Evolutionary conservation across 2,329 filamentous ascomycete genomes (phyloP), one percentile per base, ranked within the genome.

Genomic region (Stachybotrys chartarum): DNA sequence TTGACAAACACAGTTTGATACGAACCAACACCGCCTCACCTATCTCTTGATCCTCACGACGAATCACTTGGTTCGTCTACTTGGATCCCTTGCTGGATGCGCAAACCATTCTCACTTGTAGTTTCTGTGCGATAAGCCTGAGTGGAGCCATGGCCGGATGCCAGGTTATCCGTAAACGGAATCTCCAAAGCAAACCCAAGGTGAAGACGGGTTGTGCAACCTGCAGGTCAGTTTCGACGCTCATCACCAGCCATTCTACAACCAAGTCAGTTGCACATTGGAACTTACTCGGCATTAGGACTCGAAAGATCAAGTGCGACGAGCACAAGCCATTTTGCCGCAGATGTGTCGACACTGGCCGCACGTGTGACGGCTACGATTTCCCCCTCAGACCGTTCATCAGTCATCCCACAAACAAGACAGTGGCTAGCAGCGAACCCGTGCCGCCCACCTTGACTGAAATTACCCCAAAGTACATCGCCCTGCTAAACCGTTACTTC

Each of bases 151-250:
- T 70, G 66, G 47, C 59, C 47, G 55, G 58, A 56, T 61, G 5
- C 32, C 17, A 51, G 56, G 59, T 59, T 45, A 50, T 58, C 54
- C 59, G 60, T 51, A 69, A 66, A 63, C 63, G 63, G 57, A 68
- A 58, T 49, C 63, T 52, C 47, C 12, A 55, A 47, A 35, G 54
- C 16, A 58, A 52, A 16, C 53, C 64, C 17, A 75, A 74, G 54
- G 71, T 74, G 16, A 75, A 75, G 57, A 75, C 72, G 14, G 73
- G 72, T 51, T 75, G 73, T 61, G 61, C 57, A 61, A 75, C 73
- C 53, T 76, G 73, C 70, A 72, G 72, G 73, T 75, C 18, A 67
- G 70, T 69, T 54, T 24, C 51, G 55, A 35, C 50, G 61, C 50
- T 48, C 54, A 52, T 60, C 53, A 31, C 50, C 35, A 3, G 35